Evolutionary conservation across 495 filamentous ascomycete genomes (phyloP).

Genomic region (Xylaria bambusicola): DNA sequence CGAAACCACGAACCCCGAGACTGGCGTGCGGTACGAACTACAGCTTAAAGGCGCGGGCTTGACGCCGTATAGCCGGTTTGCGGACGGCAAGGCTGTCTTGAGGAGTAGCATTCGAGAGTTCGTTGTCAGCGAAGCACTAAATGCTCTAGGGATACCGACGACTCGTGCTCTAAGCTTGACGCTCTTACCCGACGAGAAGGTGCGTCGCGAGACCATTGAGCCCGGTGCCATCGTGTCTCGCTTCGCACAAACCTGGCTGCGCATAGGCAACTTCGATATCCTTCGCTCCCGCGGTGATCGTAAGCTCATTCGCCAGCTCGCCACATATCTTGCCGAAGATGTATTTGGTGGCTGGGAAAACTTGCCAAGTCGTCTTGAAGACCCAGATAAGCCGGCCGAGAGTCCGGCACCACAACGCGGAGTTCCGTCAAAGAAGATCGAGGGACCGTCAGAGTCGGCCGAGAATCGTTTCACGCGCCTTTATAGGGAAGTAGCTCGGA

Average conservation of each 20-base stretch:
- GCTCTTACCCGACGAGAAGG: constrained; percentile 68
- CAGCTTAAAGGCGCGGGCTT: constrained; percentile 92
- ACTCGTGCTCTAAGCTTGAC: constrained; percentile 85
- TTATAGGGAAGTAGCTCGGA: constrained; percentile 82
- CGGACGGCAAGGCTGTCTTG: constrained; percentile 94
- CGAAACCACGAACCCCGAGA: constrained; percentile 77
- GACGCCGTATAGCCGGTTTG: constrained; percentile 94
- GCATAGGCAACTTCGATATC: constrained; percentile 94
- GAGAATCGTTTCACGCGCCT: constrained; percentile 86
- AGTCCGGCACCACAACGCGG: constrained; percentile 44
- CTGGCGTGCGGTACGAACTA: constrained; percentile 76
- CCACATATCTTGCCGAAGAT: constrained; percentile 81
- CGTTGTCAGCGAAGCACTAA: constrained; percentile 81
- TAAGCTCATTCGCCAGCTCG: constrained; percentile 66
- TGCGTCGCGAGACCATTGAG: constrained; percentile 80
- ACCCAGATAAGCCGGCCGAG: constrained; percentile 40
- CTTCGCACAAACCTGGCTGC: constrained; percentile 88
- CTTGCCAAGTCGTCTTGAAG: constrained; percentile 62
- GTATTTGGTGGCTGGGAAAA: constrained; percentile 83
- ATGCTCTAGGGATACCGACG: constrained; percentile 80
- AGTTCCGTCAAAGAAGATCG: constrained; percentile 56
- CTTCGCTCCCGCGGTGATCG: constrained; percentile 79
- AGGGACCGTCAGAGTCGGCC: constrained; percentile 63
- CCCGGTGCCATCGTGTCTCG: constrained; percentile 90
- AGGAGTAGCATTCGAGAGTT: constrained; percentile 92